Base-by-base conservation (phyloP, 2,329 filamentous ascomycete genomes). In the Ophiostoma quercus region DNA sequence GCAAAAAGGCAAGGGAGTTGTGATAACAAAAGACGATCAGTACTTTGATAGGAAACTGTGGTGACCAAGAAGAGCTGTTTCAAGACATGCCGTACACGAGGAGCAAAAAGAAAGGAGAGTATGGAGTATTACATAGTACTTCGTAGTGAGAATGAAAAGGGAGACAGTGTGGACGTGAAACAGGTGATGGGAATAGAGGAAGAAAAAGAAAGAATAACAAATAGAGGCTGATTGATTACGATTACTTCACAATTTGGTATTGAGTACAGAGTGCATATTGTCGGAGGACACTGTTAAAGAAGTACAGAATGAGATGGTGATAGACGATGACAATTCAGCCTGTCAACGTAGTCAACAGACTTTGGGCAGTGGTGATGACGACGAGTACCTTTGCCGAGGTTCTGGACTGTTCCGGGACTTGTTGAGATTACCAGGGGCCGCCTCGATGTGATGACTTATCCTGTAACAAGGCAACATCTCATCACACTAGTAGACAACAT, bases 381-480 rank as follows among this genome's bases (percentile, higher is more conserved):
- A 62, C 57, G 12, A 29, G 57, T 62, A 62, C 14, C 32, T 63
- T 34, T 37, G 60, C 60, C 32, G 60, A 57, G 51, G 22, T 22
- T 57, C 22, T 25, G 51, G 22, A 14, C 51, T 57, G 51, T 25
- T 57, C 22, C 7, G 60, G 60, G 37, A 22, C 32, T 39, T 39
- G 34, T 12, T 39, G 11, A 63, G 41, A 65, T 65, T 65, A 34
- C 62, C 34, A 65, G 62, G 62, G 62, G 62, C 62, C 39, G 34
- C 19, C 32, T 16, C 3, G 62, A 65, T 39, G 62, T 65, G 62
- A 65, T 65, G 62, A 39, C 32, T 32, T 63, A 57, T 63, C 57
- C 57, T 34, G 57, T 63, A 37, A 65, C 29, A 32, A 9, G 57
- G 25, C 25, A 60, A 4, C 57, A 32, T 62, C 57, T 62, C 25